phyloP scores from a whole-genome alignment of 2,329 filamentous ascomycete genomes.

The Phoma sp. region DNA sequence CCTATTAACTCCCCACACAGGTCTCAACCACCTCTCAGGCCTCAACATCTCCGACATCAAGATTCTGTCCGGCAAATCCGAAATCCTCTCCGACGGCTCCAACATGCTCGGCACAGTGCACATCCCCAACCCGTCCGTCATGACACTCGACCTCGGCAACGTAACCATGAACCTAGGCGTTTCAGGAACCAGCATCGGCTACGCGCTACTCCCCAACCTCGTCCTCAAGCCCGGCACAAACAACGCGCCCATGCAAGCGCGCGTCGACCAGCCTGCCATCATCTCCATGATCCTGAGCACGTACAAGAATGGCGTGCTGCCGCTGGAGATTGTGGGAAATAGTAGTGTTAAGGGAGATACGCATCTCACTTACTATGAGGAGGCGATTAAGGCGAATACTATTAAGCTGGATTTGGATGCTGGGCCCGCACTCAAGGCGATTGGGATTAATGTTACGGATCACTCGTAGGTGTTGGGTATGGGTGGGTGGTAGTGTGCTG shows the following conservation, averaged over 20 bases:
- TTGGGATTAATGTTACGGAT: conserved; percentile 36
- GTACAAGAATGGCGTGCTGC: conserved; percentile 63
- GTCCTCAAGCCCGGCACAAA: conserved; percentile 65
- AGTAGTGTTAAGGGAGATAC: conserved; percentile 59
- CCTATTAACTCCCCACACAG: conserved; percentile 42
- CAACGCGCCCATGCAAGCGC: conserved; percentile 61
- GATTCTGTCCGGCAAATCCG: conserved; percentile 52
- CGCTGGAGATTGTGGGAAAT: conserved; percentile 62
- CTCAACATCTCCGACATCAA: conserved; percentile 60
- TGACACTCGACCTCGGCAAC: conserved; percentile 72
- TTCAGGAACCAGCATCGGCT: conserved; percentile 60
- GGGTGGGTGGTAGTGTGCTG: too few species aligned
- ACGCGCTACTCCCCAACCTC: conserved; percentile 64
- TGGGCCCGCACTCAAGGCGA: conserved; percentile 32
- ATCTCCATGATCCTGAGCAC: conserved; percentile 53
- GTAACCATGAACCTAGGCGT: conserved; percentile 66
- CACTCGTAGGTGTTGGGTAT: not conserved
- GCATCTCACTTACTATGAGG: conserved; percentile 62
- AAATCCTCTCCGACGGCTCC: conserved; percentile 51
- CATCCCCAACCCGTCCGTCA: conserved; percentile 69
- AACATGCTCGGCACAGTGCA: conserved; percentile 67
- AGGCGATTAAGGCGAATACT: conserved; percentile 60
- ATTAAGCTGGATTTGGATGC: conserved; percentile 60
- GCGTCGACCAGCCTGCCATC: conserved; percentile 59
- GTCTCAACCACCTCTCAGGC: conserved; percentile 63